Base-by-base conservation (phyloP, 2,329 filamentous ascomycete genomes). In the Ophiocordyceps camponoti-rufipedis region DNA sequence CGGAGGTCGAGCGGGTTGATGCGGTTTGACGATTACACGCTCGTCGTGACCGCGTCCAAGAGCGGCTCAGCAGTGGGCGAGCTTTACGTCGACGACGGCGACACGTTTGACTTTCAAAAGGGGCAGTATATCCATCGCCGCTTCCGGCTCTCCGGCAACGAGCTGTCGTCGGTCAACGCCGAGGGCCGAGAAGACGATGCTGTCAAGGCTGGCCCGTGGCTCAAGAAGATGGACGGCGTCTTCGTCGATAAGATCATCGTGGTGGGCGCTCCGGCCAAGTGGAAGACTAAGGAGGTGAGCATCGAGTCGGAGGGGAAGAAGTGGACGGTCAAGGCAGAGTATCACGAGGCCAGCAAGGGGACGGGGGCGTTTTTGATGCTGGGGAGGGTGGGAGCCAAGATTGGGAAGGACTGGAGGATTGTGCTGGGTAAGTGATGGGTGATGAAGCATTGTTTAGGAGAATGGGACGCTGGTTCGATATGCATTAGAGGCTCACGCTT, bases 1-100 rank as follows among this genome's bases (percentile, higher is more conserved):
- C 78, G 91, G 46, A 79, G 89, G 48, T 94, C 86, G 47, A 84
- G 78, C 47, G 80, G 83, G 18, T 70, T 95, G 42, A 96, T 96
- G 91, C 82, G 78, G 55, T 94, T 80, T 62, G 91, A 98, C 60
- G 88, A 93, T 39, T 94, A 94, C 67, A 98, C 91, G 0, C 75
- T 98, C 1, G 80, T 98, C 2, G 70, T 96, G 2, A 51, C 59
- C 1, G 68, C 93, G 31, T 79, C 82, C 45, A 75, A 80, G 54
- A 49, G 52, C 43, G 69, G 64, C 18, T 47, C 56, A 5, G 86
- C 89, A 0, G 74, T 81, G 43, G 91, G 91, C 28, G 80, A 83
- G 43, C 67, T 98, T 8, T 98, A 98, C 57, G 70, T 86, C 29
- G 91, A 98, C 57, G 91, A 98, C 52, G 91, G 91, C 43, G 88